Conservation (phyloP, 1,139 yeast species). For the Williopsis jadinii region DNA sequence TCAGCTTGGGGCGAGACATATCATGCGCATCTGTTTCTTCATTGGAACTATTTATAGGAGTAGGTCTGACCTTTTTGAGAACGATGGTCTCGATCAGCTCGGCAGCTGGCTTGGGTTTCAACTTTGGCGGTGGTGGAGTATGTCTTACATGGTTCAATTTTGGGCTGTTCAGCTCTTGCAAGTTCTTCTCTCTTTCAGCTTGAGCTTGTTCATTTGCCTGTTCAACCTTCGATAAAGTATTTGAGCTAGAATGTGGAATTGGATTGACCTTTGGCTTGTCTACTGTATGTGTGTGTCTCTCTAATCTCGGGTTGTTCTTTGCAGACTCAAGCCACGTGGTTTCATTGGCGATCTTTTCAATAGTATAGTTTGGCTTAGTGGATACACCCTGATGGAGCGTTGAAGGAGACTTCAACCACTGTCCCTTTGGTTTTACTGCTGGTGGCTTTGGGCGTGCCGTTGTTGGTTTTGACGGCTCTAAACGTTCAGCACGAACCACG, state of each 20-base stretch:
- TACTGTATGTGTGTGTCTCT: background rate
- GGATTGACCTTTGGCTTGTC: slow-evolving; percentile 17
- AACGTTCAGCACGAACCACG: background rate
- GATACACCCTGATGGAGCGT: slow-evolving; percentile 2
- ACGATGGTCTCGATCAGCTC: slow-evolving; percentile 10
- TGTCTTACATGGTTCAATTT: slow-evolving; percentile 12
- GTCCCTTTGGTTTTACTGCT: slow-evolving; percentile 6
- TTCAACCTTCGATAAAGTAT: slow-evolving; percentile 7
- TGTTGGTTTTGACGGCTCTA: no score
- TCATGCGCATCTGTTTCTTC: background rate
- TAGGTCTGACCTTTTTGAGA: slow-evolving; percentile 17
- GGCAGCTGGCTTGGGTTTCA: background rate
- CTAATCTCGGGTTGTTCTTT: slow-evolving; percentile 5
- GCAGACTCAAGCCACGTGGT: slow-evolving; percentile 18
- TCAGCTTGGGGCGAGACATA: slow-evolving; percentile 18
- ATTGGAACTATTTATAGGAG: slow-evolving; percentile 5
- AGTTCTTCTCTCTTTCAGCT: slow-evolving; percentile 5
- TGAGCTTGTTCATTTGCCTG: slow-evolving; percentile 6
- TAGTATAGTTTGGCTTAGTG: slow-evolving; percentile 2
- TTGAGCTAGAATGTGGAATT: slow-evolving; percentile 18
- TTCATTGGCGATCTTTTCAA: background rate
- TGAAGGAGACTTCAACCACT: slow-evolving; percentile 2
- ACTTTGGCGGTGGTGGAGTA: background rate
- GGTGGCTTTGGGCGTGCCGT: slow-evolving; percentile 1
- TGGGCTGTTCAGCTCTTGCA: slow-evolving; percentile 8